Evolutionary conservation across 352 stramenopile species (phyloP).

Genomic region (Elongisporangium anandrum): DNA sequence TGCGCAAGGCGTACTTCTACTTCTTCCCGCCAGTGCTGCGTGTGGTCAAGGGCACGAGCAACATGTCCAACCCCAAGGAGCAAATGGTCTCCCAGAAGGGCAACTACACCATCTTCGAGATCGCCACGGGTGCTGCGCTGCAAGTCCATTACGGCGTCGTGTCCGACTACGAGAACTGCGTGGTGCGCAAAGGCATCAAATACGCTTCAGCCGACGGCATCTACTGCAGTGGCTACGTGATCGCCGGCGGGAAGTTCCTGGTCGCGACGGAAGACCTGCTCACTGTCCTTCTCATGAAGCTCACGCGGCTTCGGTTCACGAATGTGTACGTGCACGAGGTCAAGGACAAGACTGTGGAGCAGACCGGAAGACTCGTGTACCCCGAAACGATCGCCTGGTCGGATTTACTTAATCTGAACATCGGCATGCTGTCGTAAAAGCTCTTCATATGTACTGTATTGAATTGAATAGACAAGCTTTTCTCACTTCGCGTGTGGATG

Average conservation of each 20-base stretch:
- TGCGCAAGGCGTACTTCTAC: neutral
- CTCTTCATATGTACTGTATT: no score
- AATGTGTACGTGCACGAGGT: slow-evolving; percentile 30
- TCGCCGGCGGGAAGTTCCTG: slow-evolving; percentile 27
- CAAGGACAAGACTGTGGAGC: slow-evolving; percentile 19
- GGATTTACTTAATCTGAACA: slow-evolving; percentile 18
- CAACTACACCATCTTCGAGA: slow-evolving; percentile 18
- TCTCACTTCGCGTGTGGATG: no score
- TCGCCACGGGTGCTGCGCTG: slow-evolving; percentile 15
- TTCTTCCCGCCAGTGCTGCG: neutral
- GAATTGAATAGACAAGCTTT: no score
- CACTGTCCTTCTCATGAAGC: slow-evolving; percentile 21
- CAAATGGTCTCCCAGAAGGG: neutral
- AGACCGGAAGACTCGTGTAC: slow-evolving; percentile 26
- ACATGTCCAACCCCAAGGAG: neutral
- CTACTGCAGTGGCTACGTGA: slow-evolving; percentile 32
- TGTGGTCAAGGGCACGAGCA: neutral
- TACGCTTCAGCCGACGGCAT: slow-evolving; percentile 28
- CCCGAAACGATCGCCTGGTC: slow-evolving; percentile 14
- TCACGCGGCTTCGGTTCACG: slow-evolving; percentile 9
- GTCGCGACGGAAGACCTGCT: slow-evolving; percentile 17
- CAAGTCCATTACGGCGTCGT: neutral
- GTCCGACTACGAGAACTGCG: slow-evolving; percentile 2
- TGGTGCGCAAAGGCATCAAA: slow-evolving; percentile 22
- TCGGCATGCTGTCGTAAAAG: slow-evolving; percentile 21